Base-by-base conservation (phyloP, 176 grass and related monocot species). In the Puya raimondii region DNA sequence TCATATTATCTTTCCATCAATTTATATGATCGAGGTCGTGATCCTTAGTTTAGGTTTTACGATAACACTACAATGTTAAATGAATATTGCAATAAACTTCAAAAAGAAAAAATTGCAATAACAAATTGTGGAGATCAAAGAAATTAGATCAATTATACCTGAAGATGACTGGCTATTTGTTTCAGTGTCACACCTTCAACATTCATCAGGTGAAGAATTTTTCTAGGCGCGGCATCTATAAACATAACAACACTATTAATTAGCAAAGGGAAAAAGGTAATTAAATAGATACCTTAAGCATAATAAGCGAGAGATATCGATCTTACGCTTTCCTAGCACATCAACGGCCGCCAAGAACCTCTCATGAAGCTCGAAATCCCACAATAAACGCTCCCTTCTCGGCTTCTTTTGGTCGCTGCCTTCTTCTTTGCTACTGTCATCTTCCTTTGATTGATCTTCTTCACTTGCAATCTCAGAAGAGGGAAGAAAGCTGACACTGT, bases 111-210 rank as follows among this genome's bases (percentile, higher is more conserved):
- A 54, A 2, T 16, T 16, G 0, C 16, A 56, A 56, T 53, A 53
- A 2, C 0, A 56, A 70, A 48, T 51, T 12, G 11, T 14, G 8
- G 9, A 51, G 67, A 50, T 70, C 9, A 70, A 20, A 72, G 53
- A n/a, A 51, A 72, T 5, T 15, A 27, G 22, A 57, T 53, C 49
- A 53, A 3, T 26, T 25, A 53, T 72, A 72, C 57, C 73, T 66
- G 61, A 66, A 66, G 73, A 64, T 75, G 59, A 12, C 73, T 75
- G 11, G 33, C 56, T 50, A 51, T 50, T 47, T 66, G 59, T 9
- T 75, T 66, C 26, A 47, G 12, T 22, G 17, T 63, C 12, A 59
- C 33, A 23, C 72, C 72, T 64, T 74, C 50, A 20, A 66, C 47
- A 65, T 64, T 23, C 53, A 66, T 75, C 12, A 14, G 17, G 10